Evolutionary conservation across 2,329 filamentous ascomycete genomes (phyloP).

Genomic region (Penicillium sp.): DNA sequence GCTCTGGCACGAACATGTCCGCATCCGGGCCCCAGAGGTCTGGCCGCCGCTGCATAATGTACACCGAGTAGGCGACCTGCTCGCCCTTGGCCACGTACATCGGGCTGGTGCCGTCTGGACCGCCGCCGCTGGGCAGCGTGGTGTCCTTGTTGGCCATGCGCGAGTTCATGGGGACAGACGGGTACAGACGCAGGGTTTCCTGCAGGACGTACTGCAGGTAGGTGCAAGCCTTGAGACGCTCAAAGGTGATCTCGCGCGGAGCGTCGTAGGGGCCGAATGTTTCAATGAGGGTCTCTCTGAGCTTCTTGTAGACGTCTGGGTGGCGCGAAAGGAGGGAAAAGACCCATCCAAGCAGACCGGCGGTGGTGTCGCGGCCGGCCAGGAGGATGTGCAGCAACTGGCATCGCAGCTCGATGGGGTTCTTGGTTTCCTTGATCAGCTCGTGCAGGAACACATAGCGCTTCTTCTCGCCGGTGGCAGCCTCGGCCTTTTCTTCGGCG

Average conservation of each 20-base stretch:
- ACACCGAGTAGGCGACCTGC: constrained; percentile 55
- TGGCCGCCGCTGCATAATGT: constrained; percentile 69
- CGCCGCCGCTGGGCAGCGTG: constrained; percentile 11
- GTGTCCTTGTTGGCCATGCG: constrained; percentile 37
- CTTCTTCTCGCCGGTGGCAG: constrained; percentile 1
- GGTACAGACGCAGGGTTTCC: constrained; percentile 49
- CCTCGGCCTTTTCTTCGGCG: not conserved
- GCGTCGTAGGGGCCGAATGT: constrained; percentile 7
- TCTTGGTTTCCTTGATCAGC: constrained; percentile 42
- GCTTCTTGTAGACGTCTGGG: constrained; percentile 22
- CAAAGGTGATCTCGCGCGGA: constrained; percentile 29
- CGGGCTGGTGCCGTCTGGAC: constrained; percentile 44
- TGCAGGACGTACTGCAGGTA: constrained; percentile 16
- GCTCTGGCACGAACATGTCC: constrained; percentile 45
- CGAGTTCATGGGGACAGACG: constrained; percentile 44
- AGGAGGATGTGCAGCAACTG: constrained; percentile 52
- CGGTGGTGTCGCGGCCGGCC: constrained; percentile 54
- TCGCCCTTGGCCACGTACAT: constrained; percentile 65
- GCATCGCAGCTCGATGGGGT: constrained; percentile 45
- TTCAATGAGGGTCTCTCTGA: constrained; percentile 22
- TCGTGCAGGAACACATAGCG: constrained; percentile 50
- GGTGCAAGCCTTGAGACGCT: constrained; percentile 10
- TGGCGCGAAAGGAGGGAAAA: constrained; percentile 33
- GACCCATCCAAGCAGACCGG: constrained; percentile 42
- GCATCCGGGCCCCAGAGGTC: constrained; percentile 48